phyloP scores from a whole-genome alignment of 805 yeast species.

The Yamadazyma akitaensis region DNA sequence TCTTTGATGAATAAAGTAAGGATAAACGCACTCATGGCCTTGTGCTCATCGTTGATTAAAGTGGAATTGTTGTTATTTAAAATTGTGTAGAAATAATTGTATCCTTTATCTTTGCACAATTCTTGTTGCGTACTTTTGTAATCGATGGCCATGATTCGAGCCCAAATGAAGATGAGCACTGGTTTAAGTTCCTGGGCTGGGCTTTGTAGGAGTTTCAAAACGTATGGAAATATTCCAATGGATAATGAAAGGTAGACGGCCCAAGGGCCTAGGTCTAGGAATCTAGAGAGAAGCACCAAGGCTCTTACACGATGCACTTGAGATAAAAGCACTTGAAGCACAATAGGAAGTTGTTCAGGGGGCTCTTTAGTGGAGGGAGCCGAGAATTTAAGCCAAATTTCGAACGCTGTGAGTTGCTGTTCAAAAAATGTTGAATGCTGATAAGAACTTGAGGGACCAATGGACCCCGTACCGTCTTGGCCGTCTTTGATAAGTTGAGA shows the following conservation, averaged over 20 bases:
- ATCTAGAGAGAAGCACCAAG: constrained; percentile 73
- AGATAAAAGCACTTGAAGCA: constrained; percentile 84
- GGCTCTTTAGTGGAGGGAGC: constrained; percentile 81
- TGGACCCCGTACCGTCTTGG: neutral
- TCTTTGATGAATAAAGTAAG: constrained; percentile 80
- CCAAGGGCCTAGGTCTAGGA: constrained; percentile 95
- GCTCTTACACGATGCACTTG: constrained; percentile 94
- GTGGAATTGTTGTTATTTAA: constrained; percentile 42
- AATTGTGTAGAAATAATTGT: constrained; percentile 79
- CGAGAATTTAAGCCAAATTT: constrained; percentile 85
- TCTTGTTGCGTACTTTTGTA: constrained; percentile 88
- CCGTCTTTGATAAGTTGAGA: constrained; percentile 56
- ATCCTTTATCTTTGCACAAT: constrained; percentile 86
- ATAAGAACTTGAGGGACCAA: constrained; percentile 40
- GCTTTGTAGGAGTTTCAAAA: constrained; percentile 80
- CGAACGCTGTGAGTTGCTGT: constrained; percentile 94
- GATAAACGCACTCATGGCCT: constrained; percentile 94
- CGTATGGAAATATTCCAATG: constrained; percentile 95
- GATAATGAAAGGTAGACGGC: constrained; percentile 91
- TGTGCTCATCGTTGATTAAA: constrained; percentile 71
- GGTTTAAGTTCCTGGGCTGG: constrained; percentile 96
- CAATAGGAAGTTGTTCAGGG: constrained; percentile 94
- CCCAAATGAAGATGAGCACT: constrained; percentile 94
- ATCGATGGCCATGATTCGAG: constrained; percentile 94
- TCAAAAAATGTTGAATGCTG: constrained; percentile 94